Percentiles rank a stretch among this genome's conserved stretches.
phyloP scores from a whole-genome alignment of 352 stramenopile genomes.

The Phytopythium montanum region DNA sequence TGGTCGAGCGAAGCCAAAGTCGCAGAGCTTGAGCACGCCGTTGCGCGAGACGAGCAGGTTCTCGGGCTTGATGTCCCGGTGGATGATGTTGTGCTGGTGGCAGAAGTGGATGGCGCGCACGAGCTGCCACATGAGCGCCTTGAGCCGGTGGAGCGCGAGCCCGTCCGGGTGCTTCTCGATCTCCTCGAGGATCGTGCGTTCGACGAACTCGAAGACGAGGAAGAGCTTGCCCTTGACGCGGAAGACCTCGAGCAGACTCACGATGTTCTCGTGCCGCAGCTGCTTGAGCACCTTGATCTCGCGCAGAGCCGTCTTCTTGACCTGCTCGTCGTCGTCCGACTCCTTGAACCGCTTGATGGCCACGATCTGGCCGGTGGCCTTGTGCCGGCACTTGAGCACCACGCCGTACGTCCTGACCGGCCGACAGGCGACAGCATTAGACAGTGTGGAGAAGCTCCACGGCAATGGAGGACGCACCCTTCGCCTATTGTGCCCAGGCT shows the following conservation, averaged over 20 bases:
- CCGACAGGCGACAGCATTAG: background rate
- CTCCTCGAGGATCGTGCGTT: constrained; percentile 88
- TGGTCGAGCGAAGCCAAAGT: constrained; percentile 84
- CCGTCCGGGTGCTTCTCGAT: constrained; percentile 87
- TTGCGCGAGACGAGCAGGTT: constrained; percentile 93
- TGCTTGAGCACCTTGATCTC: constrained; percentile 87
- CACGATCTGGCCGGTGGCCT: constrained; percentile 77
- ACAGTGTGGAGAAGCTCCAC: too few relatives aligned
- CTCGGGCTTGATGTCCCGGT: constrained; percentile 94
- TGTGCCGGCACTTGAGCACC: constrained; percentile 85
- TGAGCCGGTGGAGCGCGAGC: constrained; percentile 56
- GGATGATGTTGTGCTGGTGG: constrained; percentile 95
- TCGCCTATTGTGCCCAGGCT: constrained; percentile 84
- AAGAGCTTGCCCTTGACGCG: constrained; percentile 82
- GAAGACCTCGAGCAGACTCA: constrained; percentile 85
- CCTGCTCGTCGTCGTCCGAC: constrained; percentile 86
- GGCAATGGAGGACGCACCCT: constrained; percentile 40
- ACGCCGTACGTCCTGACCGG: constrained; percentile 71
- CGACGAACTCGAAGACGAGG: constrained; percentile 87
- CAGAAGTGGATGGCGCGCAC: constrained; percentile 90
- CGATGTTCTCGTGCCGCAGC: constrained; percentile 87
- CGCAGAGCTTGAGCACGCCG: constrained; percentile 93
- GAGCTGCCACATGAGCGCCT: constrained; percentile 84
- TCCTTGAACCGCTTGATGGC: constrained; percentile 93
- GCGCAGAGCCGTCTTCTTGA: constrained; percentile 83